Evolutionary conservation across 1,139 yeast species (phyloP), one percentile per base, ranked within the genome.

Genomic region (Eremothecium cymbalariae): DNA sequence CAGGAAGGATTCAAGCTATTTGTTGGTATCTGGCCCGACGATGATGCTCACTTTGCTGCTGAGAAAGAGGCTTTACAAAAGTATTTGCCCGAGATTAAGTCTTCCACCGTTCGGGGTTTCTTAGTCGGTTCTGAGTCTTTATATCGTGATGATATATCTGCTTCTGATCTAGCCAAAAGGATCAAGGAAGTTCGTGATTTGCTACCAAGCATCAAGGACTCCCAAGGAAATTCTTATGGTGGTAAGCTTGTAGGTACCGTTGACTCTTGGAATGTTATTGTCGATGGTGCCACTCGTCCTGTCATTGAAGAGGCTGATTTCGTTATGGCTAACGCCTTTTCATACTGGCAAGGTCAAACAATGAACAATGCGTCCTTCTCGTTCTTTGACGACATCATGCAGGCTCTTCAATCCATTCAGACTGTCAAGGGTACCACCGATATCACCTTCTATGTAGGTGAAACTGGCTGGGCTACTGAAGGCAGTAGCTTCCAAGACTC

Each of bases 281-380:
- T 85, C 49, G 94, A 84, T 52, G 93, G 82, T 51, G 73, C 67
- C 48, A 68, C 78, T 46, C 54, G 64, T 37, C 73, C 79, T 21
- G 94, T 80, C 36, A 77, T 90, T 55, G 51, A 74, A 58, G 90
- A 84, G 31, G 69, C 93, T 33, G 96, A 88, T 62, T 67, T 84
- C 51, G 75, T 86, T 44, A 80, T 78, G 60, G 93, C 94, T 54
- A 88, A 90, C 60, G 96, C 95, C 36, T 90, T 88, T 72, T 81
- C 96, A 13, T 88, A 85, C 79, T 90, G 97, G 97, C 96, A 90
- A 68, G 96, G 96, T 28, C 95, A 84, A 67, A 72, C 88, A 50
- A 72, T 70, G 70, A 57, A 63, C 40, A 85, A 84, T 58, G 74
- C 95, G 25, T 75, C 94, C 16, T 82, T 74, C 70, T 83, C 95